A percentile compares a stretch with the other conserved stretches of the same genome.
Conservation (phyloP, 108 stramenopile genomes). For the Epithemia pelagica region DNA sequence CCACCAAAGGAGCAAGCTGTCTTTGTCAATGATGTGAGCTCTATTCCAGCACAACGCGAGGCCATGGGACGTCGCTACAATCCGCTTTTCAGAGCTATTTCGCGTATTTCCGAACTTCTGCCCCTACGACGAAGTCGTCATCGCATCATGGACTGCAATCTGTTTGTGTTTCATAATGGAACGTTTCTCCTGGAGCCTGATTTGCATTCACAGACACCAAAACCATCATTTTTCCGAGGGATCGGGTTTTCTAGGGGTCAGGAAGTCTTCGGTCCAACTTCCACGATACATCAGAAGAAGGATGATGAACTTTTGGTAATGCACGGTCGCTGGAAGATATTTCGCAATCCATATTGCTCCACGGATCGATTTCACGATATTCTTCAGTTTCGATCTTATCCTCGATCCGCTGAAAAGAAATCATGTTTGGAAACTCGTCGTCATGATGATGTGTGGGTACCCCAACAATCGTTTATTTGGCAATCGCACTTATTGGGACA, state of each 20-base stretch:
- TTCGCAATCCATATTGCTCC: constrained; percentile 70
- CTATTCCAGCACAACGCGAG: background rate
- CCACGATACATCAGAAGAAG: too few species aligned
- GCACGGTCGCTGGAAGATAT: constrained; percentile 53
- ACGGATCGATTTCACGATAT: constrained; percentile 73
- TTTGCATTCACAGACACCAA: background rate
- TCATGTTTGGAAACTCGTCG: too few species aligned
- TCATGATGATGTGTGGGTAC: too few species aligned
- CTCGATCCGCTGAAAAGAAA: constrained; percentile 21
- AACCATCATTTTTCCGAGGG: too few species aligned
- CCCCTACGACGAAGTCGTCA: background rate
- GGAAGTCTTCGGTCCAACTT: too few species aligned
- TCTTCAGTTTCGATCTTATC: constrained; percentile 48
- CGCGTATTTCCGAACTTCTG: background rate
- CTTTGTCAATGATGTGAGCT: background rate
- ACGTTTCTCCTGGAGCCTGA: constrained; percentile 25
- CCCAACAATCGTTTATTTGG: background rate
- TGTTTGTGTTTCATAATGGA: constrained; percentile 26
- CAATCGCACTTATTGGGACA: background rate
- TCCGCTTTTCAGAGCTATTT: background rate
- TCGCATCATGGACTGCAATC: background rate
- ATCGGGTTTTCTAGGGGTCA: background rate
- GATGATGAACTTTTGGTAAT: constrained; percentile 18
- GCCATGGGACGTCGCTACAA: background rate
- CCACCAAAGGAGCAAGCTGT: background rate